Evolutionary conservation across 306 rosid genomes (phyloP).

Genomic region (Quercus mongolica): DNA sequence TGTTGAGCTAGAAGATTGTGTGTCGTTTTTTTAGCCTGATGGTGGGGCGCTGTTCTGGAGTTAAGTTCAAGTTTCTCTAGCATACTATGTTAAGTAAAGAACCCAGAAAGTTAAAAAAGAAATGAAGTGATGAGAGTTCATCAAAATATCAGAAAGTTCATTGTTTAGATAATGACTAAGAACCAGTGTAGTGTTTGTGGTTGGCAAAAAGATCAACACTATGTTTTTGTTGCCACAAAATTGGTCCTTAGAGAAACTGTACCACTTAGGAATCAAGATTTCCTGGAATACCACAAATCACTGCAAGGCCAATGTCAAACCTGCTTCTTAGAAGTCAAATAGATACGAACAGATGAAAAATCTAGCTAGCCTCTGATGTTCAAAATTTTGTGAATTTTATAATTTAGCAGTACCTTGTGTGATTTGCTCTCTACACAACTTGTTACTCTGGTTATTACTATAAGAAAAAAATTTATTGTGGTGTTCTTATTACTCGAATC

Average conservation of each 20-base stretch:
- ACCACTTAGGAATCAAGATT: too few relatives aligned
- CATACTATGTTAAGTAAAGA: background rate
- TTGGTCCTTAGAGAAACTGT: too few relatives aligned
- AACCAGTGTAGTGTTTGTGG: too few relatives aligned
- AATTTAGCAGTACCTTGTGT: background rate
- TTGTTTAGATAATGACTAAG: too few relatives aligned
- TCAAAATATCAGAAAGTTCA: background rate
- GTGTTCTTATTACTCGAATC: background rate
- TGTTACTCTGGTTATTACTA: background rate
- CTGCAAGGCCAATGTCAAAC: too few relatives aligned
- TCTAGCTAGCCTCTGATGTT: background rate
- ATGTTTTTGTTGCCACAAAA: too few relatives aligned
- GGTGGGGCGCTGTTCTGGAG: background rate
- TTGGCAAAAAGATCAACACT: too few relatives aligned
- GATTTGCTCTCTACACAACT: background rate
- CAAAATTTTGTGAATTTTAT: background rate
- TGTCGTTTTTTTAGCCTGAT: background rate
- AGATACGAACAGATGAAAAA: background rate
- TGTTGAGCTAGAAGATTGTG: background rate
- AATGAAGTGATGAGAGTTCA: background rate
- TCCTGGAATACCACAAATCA: too few relatives aligned
- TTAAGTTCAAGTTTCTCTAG: background rate
- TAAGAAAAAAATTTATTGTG: background rate
- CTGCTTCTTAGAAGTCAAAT: background rate
- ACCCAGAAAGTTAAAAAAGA: background rate